Evolutionary conservation across 495 filamentous ascomycete genomes (phyloP).

Genomic region (Haplographium delicatum): DNA sequence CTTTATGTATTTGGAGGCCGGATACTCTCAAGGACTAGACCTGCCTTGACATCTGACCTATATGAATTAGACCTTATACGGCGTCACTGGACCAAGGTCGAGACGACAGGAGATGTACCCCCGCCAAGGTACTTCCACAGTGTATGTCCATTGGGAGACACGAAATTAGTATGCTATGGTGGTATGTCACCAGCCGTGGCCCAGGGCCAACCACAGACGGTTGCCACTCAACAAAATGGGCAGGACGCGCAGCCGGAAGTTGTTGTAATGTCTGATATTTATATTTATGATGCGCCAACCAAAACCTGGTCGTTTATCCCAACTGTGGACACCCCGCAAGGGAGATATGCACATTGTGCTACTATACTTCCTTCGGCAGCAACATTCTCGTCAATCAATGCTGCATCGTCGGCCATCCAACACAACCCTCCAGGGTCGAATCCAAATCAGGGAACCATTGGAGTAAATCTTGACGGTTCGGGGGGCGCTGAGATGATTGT

Average conservation of each 20-base stretch:
- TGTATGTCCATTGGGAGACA: constrained; percentile 86
- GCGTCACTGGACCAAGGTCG: constrained; percentile 88
- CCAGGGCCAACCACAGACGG: constrained; percentile 34
- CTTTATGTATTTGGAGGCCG: constrained; percentile 95
- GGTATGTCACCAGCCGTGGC: constrained; percentile 84
- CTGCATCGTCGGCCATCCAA: constrained; percentile 78
- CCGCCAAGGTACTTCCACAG: constrained; percentile 95
- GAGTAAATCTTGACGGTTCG: constrained; percentile 79
- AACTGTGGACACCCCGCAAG: constrained; percentile 75
- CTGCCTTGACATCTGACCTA: constrained; percentile 75
- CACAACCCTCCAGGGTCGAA: constrained; percentile 77
- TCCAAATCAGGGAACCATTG: constrained; percentile 79
- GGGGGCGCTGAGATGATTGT: constrained; percentile 97
- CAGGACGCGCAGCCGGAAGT: constrained; percentile 80
- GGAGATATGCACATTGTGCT: constrained; percentile 94
- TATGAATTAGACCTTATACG: constrained; percentile 90
- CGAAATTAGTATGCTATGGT: constrained; percentile 94
- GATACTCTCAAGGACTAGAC: constrained; percentile 73
- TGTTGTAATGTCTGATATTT: constrained; percentile 95
- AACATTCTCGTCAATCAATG: constrained; percentile 73
- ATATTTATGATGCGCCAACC: constrained; percentile 87
- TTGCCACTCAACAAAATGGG: constrained; percentile 35
- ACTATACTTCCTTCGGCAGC: constrained; percentile 86
- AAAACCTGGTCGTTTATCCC: constrained; percentile 82
- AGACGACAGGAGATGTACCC: constrained; percentile 77